Conservation (phyloP, 192 early-diverging fungal species). For the Jimgerdemannia flammicorona region DNA sequence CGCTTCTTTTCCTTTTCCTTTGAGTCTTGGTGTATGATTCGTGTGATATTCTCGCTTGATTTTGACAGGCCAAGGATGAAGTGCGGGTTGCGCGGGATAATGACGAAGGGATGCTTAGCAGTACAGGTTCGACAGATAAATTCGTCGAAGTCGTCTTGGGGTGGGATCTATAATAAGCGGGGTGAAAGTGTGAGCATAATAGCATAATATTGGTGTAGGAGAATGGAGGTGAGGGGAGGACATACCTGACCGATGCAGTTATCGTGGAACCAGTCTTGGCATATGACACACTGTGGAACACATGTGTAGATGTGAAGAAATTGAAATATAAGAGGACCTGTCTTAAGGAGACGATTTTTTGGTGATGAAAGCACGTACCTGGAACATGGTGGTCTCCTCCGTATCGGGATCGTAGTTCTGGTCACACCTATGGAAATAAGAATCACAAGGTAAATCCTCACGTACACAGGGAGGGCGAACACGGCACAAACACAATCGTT, state of each 20-base stretch:
- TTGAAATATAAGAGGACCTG: neutral
- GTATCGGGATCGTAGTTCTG: constrained; percentile 65
- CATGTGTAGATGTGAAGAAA: neutral
- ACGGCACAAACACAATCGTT: neutral
- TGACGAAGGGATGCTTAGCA: constrained; percentile 36
- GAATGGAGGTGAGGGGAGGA: constrained; percentile 3
- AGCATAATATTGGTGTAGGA: neutral
- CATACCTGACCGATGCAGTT: constrained; percentile 61
- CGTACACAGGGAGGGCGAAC: neutral
- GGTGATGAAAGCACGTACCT: constrained; percentile 15
- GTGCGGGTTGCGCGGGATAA: constrained; percentile 18
- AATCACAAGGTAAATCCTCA: neutral
- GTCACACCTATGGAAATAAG: constrained; percentile 54
- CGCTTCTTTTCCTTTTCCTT: constrained; percentile 27
- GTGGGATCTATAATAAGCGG: neutral
- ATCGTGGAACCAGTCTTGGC: constrained; percentile 86
- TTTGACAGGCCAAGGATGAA: constrained; percentile 30
- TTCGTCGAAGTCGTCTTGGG: constrained; percentile 46
- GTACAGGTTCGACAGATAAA: constrained; percentile 70
- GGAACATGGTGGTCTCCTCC: constrained; percentile 72
- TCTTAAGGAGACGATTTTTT: neutral
- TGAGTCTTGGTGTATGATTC: constrained; percentile 17
- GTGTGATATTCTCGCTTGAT: constrained; percentile 2
- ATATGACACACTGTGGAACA: constrained; percentile 70
- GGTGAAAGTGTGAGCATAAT: neutral